These are phyloP conservation scores for Xylaria sp. DNA, from an alignment of 2,329 filamentous ascomycete species.

Conservation along the genomic window DNA sequence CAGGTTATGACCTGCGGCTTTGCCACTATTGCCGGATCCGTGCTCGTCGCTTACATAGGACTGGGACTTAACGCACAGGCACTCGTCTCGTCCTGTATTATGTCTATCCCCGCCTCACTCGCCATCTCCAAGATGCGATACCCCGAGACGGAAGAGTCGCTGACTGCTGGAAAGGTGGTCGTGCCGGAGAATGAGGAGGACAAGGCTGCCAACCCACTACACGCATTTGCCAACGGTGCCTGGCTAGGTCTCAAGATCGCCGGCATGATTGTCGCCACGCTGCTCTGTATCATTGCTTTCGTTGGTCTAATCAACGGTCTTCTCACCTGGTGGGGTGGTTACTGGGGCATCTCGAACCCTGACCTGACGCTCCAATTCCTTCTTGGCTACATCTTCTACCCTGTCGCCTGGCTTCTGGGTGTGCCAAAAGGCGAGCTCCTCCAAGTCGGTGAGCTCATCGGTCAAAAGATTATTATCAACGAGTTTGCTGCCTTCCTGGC, in stretches of 20 bases:
- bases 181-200: constrained; percentile 83
- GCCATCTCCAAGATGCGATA: constrained; percentile 91
- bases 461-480: constrained; percentile 86
- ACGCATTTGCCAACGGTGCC: constrained; percentile 79
- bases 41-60: constrained; percentile 85
- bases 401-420: constrained; percentile 76
- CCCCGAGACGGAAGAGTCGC: constrained; percentile 86
- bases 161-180: constrained; percentile 83
- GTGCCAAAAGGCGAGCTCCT: constrained; percentile 74
- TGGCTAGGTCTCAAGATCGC: constrained; percentile 82
- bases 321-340: constrained; percentile 78
- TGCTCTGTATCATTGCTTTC: constrained; percentile 79
- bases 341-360: constrained; percentile 73
- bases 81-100: constrained; percentile 90
- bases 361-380: constrained; percentile 76
- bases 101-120: constrained; percentile 92
- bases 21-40: constrained; percentile 89
- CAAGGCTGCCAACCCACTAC: constrained; percentile 80
- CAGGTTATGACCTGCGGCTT: constrained; percentile 94
- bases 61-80: constrained; percentile 87
- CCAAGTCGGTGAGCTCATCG: constrained; percentile 81
- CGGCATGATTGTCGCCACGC: constrained; percentile 76
- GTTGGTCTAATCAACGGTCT: constrained; percentile 74
- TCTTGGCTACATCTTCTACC: constrained; percentile 77
- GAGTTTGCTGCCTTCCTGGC: constrained; percentile 79